Evolutionary conservation across 306 rosid species (phyloP).

Genomic region (Cucumis sativus): DNA sequence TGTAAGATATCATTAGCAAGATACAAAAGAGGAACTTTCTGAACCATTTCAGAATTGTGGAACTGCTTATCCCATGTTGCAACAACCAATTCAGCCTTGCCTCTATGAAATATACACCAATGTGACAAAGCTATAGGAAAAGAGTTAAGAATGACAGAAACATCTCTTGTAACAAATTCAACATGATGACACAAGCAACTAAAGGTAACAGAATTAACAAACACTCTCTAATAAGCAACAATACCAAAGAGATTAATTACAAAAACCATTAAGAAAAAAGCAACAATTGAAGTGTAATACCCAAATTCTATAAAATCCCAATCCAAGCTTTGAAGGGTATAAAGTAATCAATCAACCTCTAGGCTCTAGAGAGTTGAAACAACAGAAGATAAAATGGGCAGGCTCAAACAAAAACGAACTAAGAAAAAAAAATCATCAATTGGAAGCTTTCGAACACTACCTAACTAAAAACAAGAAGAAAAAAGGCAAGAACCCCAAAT

Average conservation of each 20-base stretch:
- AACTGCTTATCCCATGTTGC: conserved; percentile 78
- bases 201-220: not conserved
- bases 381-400: not conserved
- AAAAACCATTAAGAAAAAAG: not conserved
- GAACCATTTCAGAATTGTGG: conserved; percentile 42
- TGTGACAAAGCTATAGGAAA: conserved; percentile 66
- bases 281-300: not conserved
- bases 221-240: not conserved
- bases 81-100: conserved; percentile 81
- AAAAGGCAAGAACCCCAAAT: not conserved
- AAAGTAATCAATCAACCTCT: not conserved
- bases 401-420: not conserved
- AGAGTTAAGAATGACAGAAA: conserved; percentile 26
- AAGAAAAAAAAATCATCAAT: not conserved
- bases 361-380: not conserved
- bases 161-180: not conserved
- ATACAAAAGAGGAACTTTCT: conserved; percentile 66
- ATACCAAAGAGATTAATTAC: not conserved
- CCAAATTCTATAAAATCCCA: not conserved
- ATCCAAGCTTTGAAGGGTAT: not conserved
- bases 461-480: not conserved
- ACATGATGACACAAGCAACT: not conserved
- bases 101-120: conserved; percentile 89
- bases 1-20: conserved; percentile 95
- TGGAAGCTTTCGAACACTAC: not conserved